phyloP scores from a whole-genome alignment of 2,329 filamentous ascomycete species.

The Pseudocercospora fuligena region DNA sequence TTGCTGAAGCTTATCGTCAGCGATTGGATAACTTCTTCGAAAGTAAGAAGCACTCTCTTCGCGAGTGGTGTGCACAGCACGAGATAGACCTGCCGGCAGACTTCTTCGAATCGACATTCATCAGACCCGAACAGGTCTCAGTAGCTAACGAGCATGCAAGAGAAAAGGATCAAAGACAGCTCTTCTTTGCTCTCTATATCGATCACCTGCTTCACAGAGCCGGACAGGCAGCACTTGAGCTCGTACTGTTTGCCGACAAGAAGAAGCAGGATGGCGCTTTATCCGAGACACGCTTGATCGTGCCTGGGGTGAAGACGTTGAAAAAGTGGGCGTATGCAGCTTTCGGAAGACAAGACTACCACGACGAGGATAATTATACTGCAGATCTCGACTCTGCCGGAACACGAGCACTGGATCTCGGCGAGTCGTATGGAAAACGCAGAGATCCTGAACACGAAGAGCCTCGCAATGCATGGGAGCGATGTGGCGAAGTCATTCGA shows the following conservation, averaged over 20 bases:
- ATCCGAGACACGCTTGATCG: slow-evolving; percentile 65
- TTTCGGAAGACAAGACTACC: slow-evolving; percentile 59
- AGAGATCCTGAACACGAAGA: slow-evolving; percentile 78
- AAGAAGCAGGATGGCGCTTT: slow-evolving; percentile 69
- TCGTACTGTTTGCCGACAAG: slow-evolving; percentile 71
- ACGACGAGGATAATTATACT: slow-evolving; percentile 59
- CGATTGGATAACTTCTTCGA: slow-evolving; percentile 62
- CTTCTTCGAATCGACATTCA: slow-evolving; percentile 53
- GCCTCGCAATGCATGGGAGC: slow-evolving; percentile 63
- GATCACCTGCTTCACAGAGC: slow-evolving; percentile 68
- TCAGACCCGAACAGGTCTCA: slow-evolving; percentile 54
- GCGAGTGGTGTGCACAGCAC: slow-evolving; percentile 51
- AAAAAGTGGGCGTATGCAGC: slow-evolving; percentile 67
- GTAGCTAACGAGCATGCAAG: slow-evolving; percentile 60
- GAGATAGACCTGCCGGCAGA: slow-evolving; percentile 55
- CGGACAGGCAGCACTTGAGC: slow-evolving; percentile 64
- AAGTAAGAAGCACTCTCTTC: slow-evolving; percentile 61
- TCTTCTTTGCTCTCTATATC: slow-evolving; percentile 73
- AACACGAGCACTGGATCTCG: slow-evolving; percentile 65
- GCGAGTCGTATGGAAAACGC: slow-evolving; percentile 64
- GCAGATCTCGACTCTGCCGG: slow-evolving; percentile 61
- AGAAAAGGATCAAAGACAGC: slow-evolving; percentile 68
- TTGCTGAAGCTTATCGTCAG: slow-evolving; percentile 58
- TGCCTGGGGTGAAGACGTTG: slow-evolving; percentile 65
- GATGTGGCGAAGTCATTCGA: slow-evolving; percentile 65